phyloP scores from a whole-genome alignment of 2,329 filamentous ascomycete species.

The Zymoseptoria tritici region DNA sequence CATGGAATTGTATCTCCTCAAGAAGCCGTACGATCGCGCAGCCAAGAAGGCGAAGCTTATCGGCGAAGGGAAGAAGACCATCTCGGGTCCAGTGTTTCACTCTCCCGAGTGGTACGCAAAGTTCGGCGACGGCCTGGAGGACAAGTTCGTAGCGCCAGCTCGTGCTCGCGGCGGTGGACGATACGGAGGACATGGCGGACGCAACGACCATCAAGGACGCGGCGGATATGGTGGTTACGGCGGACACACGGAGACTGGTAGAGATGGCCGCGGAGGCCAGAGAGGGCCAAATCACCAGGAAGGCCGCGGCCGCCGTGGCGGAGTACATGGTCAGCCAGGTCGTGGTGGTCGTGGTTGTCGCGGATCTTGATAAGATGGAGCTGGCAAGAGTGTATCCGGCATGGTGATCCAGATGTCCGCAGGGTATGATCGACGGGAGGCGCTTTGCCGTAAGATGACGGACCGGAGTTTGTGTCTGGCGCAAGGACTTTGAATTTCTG shows the following conservation, averaged over 20 bases:
- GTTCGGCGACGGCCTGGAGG: neutral
- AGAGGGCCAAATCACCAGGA: neutral
- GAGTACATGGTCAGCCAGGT: neutral
- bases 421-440: no score
- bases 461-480: no score
- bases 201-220: neutral
- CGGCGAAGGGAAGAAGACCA: neutral
- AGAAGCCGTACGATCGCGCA: constrained; percentile 7
- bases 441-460: no score
- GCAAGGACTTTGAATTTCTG: no score
- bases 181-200: neutral
- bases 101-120: no score
- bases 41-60: constrained; percentile 1
- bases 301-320: neutral
- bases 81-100: neutral
- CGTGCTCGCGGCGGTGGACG: no score
- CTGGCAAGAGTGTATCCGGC: neutral
- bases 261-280: neutral
- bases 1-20: neutral
- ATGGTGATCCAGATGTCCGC: neutral
- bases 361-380: neutral
- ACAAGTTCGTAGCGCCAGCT: neutral
- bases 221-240: neutral
- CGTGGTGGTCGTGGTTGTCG: no score
- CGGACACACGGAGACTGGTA: neutral